Percentiles rank a stretch among this genome's conserved stretches.
Conservation (phyloP, 345 rosid genomes). For the Salix brachista region DNA sequence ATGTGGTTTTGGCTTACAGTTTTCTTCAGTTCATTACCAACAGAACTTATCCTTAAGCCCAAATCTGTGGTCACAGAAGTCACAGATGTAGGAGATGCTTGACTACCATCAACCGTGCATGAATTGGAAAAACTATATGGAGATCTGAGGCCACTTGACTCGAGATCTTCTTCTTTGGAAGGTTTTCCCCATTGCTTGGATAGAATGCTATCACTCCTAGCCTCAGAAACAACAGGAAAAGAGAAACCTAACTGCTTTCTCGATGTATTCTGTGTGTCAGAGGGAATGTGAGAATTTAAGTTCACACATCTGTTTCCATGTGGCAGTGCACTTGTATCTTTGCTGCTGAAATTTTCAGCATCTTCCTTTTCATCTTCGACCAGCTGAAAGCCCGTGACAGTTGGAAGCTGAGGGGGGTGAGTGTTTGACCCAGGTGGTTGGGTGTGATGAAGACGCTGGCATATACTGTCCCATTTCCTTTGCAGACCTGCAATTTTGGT, state of each 20-base stretch:
- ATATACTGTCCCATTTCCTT: conserved; percentile 56
- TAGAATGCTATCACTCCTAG: conserved; percentile 23
- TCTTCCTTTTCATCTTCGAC: conserved; percentile 15
- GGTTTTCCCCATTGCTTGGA: conserved; percentile 35
- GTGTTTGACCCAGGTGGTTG: conserved; percentile 25
- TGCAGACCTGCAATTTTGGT: conserved; percentile 33
- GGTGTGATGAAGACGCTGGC: conserved; percentile 49
- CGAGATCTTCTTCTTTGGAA: conserved; percentile 26
- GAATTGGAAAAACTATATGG: conserved; percentile 44
- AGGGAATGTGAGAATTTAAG: conserved; percentile 3
- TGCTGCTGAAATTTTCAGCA: conserved; percentile 19
- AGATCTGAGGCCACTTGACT: conserved; percentile 24
- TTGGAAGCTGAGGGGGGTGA: conserved; percentile 21
- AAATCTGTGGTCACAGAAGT: conserved; percentile 57
- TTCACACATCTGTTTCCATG: conserved; percentile 19
- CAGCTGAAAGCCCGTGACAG: conserved; percentile 11
- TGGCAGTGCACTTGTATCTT: conserved; percentile 8
- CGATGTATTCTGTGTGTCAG: conserved; percentile 24
- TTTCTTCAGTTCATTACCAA: conserved; percentile 25
- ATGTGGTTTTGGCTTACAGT: conserved; percentile 12
- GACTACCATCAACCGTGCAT: conserved; percentile 33
- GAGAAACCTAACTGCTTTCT: conserved; percentile 9
- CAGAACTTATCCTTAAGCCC: conserved; percentile 41
- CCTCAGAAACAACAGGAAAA: conserved; percentile 20
- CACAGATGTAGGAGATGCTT: conserved; percentile 41